These are phyloP conservation scores for Aspergillus fischeri DNA, from an alignment of 2,329 filamentous ascomycete species.

Conservation along the genomic window DNA sequence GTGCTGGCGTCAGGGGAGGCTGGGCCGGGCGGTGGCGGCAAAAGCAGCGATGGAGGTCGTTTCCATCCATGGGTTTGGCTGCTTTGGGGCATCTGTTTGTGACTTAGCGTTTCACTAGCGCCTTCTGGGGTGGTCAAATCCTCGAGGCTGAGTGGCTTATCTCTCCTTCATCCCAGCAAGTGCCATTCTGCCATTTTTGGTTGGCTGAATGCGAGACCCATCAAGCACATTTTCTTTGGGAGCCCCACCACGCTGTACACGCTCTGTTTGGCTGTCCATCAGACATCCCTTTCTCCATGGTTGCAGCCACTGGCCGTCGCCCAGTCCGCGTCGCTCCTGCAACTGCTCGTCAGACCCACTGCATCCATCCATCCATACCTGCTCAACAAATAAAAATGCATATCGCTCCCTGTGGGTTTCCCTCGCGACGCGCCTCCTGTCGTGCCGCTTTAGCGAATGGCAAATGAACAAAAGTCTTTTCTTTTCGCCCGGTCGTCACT, in stretches of 20 bases:
- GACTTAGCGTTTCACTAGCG: constrained; percentile 21
- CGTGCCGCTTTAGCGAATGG: constrained; percentile 32
- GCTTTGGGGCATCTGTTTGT: constrained; percentile 6
- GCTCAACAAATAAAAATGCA: constrained; percentile 25
- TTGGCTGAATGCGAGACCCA: constrained; percentile 16
- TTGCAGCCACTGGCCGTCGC: constrained; percentile 22
- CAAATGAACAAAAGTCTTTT: constrained; percentile 34
- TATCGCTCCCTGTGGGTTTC: constrained; percentile 20
- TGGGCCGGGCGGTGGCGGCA: constrained; percentile 33
- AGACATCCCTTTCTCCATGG: constrained; percentile 16
- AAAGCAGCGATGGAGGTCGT: constrained; percentile 32
- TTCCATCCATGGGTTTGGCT: constrained; percentile 25
- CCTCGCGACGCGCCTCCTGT: constrained; percentile 25
- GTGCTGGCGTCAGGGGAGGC: constrained; percentile 32
- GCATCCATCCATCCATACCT: constrained; percentile 10
- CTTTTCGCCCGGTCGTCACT: constrained; percentile 5
- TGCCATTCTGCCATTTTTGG: constrained; percentile 19
- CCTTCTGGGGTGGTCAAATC: constrained; percentile 18
- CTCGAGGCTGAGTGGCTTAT: constrained; percentile 13
- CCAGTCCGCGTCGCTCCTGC: constrained; percentile 29
- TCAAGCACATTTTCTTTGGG: constrained; percentile 12
- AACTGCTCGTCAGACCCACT: constrained; percentile 20
- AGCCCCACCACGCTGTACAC: constrained; percentile 9
- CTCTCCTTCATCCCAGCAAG: constrained; percentile 6
- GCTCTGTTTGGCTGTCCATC: constrained; percentile 16